phyloP scores from a whole-genome alignment of 306 rosid species.

The Dryas octopetala region DNA sequence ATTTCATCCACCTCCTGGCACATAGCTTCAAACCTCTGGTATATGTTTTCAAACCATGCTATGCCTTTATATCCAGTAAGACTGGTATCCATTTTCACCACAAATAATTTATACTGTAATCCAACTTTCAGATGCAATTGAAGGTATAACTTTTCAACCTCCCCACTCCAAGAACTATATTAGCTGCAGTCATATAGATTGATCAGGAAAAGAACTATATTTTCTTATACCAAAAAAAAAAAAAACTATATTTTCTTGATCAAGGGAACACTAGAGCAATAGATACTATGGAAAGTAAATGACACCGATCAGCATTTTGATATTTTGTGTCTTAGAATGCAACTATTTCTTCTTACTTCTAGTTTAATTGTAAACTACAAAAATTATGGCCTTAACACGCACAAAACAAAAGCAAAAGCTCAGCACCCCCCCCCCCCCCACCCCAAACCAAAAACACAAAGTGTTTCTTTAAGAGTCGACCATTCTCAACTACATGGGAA shows the following conservation, averaged over 20 bases:
- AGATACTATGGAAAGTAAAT: neutral
- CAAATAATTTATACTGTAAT: neutral
- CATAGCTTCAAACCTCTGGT: constrained; percentile 61
- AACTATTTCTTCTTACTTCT: too few species aligned
- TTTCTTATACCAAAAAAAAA: neutral
- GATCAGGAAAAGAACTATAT: neutral
- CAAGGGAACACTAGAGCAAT: neutral
- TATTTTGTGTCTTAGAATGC: too few species aligned
- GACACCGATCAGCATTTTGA: neutral
- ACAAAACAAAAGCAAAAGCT: neutral
- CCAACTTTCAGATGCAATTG: neutral
- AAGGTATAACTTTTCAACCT: neutral
- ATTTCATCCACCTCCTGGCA: constrained; percentile 67
- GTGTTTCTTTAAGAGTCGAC: neutral
- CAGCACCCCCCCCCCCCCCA: too few species aligned
- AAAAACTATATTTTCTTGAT: neutral
- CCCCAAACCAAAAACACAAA: neutral
- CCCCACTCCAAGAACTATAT: neutral
- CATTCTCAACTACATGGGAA: too few species aligned
- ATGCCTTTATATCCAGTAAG: constrained; percentile 23
- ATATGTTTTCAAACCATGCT: constrained; percentile 60
- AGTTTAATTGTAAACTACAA: neutral
- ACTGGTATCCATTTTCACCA: constrained; percentile 42
- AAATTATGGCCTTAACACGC: neutral
- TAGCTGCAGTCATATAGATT: neutral